Conservation (phyloP, 2,329 filamentous ascomycete genomes). For the Cryphonectria carpinicola region DNA sequence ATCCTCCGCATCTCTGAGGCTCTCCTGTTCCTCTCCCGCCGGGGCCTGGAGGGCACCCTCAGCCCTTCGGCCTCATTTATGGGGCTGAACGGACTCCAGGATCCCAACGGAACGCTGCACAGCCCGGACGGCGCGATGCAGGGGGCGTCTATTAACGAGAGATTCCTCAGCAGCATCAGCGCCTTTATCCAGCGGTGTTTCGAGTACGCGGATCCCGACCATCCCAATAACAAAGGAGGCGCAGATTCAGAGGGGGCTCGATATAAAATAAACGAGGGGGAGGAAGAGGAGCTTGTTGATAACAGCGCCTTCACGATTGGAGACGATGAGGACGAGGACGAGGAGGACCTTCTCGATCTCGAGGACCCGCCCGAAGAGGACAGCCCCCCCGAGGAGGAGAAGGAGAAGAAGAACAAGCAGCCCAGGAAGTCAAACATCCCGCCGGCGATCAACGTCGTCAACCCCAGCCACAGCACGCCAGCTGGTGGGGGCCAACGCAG, state of each 20-base stretch:
- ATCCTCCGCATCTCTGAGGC: conserved; percentile 95
- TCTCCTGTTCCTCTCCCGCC: conserved; percentile 85
- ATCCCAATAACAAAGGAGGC: conserved; percentile 62
- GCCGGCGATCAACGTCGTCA: conserved; percentile 34
- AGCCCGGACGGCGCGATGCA: conserved; percentile 45
- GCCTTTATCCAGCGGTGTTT: conserved; percentile 96
- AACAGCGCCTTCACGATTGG: conserved; percentile 72
- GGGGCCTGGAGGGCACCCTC: conserved; percentile 78
- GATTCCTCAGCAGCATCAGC: conserved; percentile 89
- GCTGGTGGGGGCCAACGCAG: conserved; percentile 41
- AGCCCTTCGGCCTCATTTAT: conserved; percentile 66
- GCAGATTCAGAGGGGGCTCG: background rate
- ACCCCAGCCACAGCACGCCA: conserved; percentile 30
- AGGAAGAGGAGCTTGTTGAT: conserved; percentile 42
- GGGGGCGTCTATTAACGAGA: conserved; percentile 75
- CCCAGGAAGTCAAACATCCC: conserved; percentile 26
- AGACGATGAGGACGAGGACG: conserved; percentile 59
- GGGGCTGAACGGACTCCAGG: conserved; percentile 52
- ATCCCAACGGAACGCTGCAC: conserved; percentile 34
- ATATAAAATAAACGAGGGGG: conserved; percentile 32
- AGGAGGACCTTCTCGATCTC: conserved; percentile 65
- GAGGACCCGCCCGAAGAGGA: conserved; percentile 45
- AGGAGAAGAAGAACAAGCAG: conserved; percentile 33
- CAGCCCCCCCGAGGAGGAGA: conserved; percentile 32
- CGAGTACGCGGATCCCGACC: conserved; percentile 95